Evolutionary conservation across 192 early-diverging fungal genomes (phyloP).

Genomic region (Coemansia javaensis): DNA sequence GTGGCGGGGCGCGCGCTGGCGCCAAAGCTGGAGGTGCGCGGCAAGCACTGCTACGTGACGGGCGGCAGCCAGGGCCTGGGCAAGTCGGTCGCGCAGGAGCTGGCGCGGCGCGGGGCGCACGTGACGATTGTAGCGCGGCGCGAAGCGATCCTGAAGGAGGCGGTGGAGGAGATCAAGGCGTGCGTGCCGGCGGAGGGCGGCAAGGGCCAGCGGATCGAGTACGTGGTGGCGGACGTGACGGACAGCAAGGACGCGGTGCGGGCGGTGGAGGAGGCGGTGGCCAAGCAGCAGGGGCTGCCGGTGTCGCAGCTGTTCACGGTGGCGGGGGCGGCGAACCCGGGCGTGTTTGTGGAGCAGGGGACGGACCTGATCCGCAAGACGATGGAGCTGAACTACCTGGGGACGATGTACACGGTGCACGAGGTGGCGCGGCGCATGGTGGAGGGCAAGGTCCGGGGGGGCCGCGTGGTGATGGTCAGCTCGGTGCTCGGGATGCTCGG

Average conservation of each 20-base stretch:
- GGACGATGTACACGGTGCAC: constrained; percentile 60
- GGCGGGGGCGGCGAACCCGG: constrained; percentile 50
- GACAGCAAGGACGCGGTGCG: constrained; percentile 47
- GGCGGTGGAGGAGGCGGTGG: constrained; percentile 57
- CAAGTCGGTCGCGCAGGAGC: constrained; percentile 56
- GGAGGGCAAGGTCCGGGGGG: constrained; percentile 46
- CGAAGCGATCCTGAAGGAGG: constrained; percentile 42
- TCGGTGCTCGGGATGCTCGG: constrained; percentile 65
- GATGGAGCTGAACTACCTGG: constrained; percentile 67
- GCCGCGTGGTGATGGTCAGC: constrained; percentile 65
- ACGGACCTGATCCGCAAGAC: constrained; percentile 52
- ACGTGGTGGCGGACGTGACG: constrained; percentile 62
- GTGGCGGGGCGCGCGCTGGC: constrained; percentile 15
- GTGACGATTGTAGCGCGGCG: constrained; percentile 63
- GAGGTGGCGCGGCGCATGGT: constrained; percentile 63
- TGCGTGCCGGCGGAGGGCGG: constrained; percentile 16
- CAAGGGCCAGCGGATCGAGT: constrained; percentile 46
- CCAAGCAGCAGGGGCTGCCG: constrained; percentile 43
- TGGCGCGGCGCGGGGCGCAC: constrained; percentile 64
- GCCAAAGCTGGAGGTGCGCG: constrained; percentile 33
- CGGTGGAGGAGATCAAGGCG: constrained; percentile 55
- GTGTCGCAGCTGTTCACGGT: constrained; percentile 51
- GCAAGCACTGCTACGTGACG: constrained; percentile 68
- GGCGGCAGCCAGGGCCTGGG: constrained; percentile 74
- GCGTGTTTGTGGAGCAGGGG: constrained; percentile 62